These are phyloP conservation scores for Parastagonospora avenae DNA, from an alignment of 2,329 filamentous ascomycete genomes.

Conservation along the genomic window DNA sequence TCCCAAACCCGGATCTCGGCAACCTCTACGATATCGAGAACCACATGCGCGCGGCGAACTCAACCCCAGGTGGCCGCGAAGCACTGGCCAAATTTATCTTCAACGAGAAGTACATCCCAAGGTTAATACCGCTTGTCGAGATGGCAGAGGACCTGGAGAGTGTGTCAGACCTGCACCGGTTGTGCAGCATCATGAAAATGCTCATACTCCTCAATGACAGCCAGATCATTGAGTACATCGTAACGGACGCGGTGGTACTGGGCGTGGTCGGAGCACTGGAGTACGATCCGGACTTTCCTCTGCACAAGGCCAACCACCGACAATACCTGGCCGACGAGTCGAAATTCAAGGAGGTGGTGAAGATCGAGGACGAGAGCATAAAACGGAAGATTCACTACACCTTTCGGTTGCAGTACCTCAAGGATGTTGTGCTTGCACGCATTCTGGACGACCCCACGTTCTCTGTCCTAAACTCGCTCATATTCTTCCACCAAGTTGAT, in stretches of 20 bases:
- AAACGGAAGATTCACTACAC: constrained; percentile 94
- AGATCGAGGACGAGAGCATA: constrained; percentile 81
- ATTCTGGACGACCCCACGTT: constrained; percentile 98
- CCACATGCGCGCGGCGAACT: constrained; percentile 78
- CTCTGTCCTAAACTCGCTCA: constrained; percentile 94
- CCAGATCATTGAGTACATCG: constrained; percentile 89
- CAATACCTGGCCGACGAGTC: constrained; percentile 89
- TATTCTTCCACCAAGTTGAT: constrained; percentile 99
- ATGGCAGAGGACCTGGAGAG: constrained; percentile 92
- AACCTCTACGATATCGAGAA: constrained; percentile 85
- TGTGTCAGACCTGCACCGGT: constrained; percentile 79
- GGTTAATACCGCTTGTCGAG: constrained; percentile 82
- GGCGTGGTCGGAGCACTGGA: constrained; percentile 95
- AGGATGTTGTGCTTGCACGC: constrained; percentile 95
- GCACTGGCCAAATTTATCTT: constrained; percentile 87
- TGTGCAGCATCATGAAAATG: constrained; percentile 98
- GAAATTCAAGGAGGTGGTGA: constrained; percentile 94
- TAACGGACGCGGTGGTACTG: constrained; percentile 85
- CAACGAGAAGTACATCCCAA: constrained; percentile 82
- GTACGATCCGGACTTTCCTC: constrained; percentile 97
- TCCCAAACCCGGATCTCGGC: constrained; percentile 80
- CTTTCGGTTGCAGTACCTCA: constrained; percentile 93
- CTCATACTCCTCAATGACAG: constrained; percentile 95
- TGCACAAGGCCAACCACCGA: constrained; percentile 95
- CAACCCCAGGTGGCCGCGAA: constrained; percentile 77